Base-by-base conservation (phyloP, 257 asterid species). In the Jaltomata sinuosa region DNA sequence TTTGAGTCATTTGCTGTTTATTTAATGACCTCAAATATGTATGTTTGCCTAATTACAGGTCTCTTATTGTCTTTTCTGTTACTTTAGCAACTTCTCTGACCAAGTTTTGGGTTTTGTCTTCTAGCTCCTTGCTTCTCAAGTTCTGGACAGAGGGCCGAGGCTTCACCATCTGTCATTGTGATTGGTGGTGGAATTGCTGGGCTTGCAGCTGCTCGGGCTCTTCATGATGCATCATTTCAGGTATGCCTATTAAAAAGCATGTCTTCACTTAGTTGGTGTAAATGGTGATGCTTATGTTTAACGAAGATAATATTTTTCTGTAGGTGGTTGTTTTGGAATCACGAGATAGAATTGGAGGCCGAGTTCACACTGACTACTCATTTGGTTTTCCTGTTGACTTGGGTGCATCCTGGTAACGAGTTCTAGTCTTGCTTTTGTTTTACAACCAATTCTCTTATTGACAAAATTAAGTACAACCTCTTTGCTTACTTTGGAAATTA, bases 121-220 rank as follows among this genome's bases (percentile, higher is more conserved):
- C 77, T 81, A 92, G 99, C 88, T 88, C 86, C 83, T 87, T 90
- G 94, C 89, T 90, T 89, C 88, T 91, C 97, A 76, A 88, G 79
- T 64, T 68, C 47, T 80, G 93, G 89, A 85, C 89, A 91, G 87
- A 87, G 90, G 80, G 69, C 88, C 14, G 83, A 79, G 4, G 54
- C 90, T 85, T 91, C 97, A 18, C 98, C 98, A 76, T 92, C 97
- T 62, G 98, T 93, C 81, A 91, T 96, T 34, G 98, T 94, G 86
- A 91, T 96, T n/a, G 99, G 99, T 83, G 93, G 96, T 86, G 99
- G 99, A 64, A 80, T 96, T 89, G 97, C 99, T 45, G 98, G 99
- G 67, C 86, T 96, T 85, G 88, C 97, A 49, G 98, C 99, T 78
- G 99, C 98, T 22, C 92, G 97, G 25, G 92, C 98, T 74, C 98